Base-by-base conservation (phyloP, 2,329 filamentous ascomycete genomes). In the Pestalotiopsis sp. region DNA sequence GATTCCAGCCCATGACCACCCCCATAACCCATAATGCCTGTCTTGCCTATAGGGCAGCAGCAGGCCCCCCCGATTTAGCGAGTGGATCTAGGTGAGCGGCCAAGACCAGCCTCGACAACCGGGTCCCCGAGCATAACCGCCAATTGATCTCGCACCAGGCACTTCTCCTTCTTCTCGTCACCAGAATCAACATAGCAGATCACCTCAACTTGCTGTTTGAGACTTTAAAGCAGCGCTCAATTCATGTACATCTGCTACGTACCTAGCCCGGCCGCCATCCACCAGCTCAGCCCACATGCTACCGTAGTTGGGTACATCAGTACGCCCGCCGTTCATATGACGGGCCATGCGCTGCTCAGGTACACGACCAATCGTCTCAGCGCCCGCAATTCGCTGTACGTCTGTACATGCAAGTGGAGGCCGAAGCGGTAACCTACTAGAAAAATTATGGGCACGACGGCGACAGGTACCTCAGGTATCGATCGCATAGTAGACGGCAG, bases 201-300 rank as follows among this genome's bases (percentile, higher is more conserved):
- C 20, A 14, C 23, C 17, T 17, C 9, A 20, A 23, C 45, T 23
- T 52, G 45, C 45, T 6, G 52, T 60, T 56, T 27, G 31, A 20
- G 57, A 57, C 57, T 17, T 36, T 52, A 52, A 52, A 52, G 45
- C 45, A 52, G 45, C 45, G 45, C 45, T 45, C 66, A n/a, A 65
- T 45, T 69, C 57, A 70, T 65, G 69, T 61, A 61, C 69, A 60
- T 69, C 65, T 66, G 64, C 76, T 75, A 78, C 76, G 76, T 78
- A 78, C 76, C 75, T 70, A 61, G 45, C 66, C 20, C 27, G 14
- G 23, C 56, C 23, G 38, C 59, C 31, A 38, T 27, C 25, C 31
- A 62, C 57, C 57, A 27, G 27, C 57, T 59, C 45, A 52, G 45
- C 45, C 45, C 45, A 52, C 45, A 52, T 36, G 31, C 31, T 36